phyloP scores from a whole-genome alignment of 805 yeast species.

The Saccharomycopsis sp. region DNA sequence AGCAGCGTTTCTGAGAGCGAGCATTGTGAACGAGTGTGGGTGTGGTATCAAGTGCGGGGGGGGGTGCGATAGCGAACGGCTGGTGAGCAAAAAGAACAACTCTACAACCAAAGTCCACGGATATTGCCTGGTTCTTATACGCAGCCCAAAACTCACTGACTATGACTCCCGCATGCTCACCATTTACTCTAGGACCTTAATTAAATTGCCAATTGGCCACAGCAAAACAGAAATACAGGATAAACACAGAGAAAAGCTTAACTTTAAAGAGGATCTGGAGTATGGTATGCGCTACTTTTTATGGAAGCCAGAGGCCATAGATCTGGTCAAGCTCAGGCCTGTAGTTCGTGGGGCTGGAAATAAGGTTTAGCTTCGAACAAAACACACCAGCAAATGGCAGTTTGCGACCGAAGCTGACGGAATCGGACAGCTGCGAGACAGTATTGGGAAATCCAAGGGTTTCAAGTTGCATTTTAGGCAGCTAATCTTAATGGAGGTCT shows the following conservation, averaged over 20 bases:
- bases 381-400: neutral
- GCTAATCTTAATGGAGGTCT: neutral
- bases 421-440: neutral
- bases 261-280: neutral
- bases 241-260: neutral
- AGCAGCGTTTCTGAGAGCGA: slow-evolving; percentile 11
- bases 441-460: slow-evolving; percentile 2
- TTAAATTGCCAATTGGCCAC: too few relatives aligned
- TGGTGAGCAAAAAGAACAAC: neutral
- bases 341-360: neutral
- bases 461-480: neutral
- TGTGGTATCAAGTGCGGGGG: neutral
- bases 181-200: too few relatives aligned
- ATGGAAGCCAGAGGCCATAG: neutral
- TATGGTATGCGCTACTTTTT: neutral
- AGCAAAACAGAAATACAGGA: neutral
- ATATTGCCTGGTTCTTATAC: neutral
- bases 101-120: neutral
- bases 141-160: neutral
- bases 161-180: too few relatives aligned
- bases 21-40: slow-evolving; percentile 1
- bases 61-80: neutral
- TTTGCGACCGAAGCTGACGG: neutral
- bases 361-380: neutral
- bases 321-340: neutral